These are phyloP conservation scores for Marasmius sp. DNA, from an alignment of 1,284 basidiomycete species.

Conservation along the genomic window DNA sequence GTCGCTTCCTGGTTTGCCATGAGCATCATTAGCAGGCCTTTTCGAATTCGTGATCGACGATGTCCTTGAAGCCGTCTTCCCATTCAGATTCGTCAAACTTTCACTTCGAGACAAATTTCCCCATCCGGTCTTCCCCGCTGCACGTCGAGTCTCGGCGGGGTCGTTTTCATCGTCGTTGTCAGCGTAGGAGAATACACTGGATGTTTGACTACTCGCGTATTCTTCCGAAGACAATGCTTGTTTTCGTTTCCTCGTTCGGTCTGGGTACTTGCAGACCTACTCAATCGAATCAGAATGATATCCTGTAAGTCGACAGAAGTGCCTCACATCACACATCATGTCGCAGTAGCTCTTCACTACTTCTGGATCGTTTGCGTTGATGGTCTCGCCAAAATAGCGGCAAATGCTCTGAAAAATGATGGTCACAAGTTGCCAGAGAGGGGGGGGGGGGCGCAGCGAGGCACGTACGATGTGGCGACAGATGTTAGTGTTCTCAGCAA, in stretches of 20 bases:
- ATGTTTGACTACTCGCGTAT: not conserved
- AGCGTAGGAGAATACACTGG: not conserved
- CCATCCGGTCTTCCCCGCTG: not conserved
- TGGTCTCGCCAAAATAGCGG: slow-evolving; percentile 79
- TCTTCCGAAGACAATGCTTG: slow-evolving; percentile 50
- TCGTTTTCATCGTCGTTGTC: not conserved
- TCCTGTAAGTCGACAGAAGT: not conserved
- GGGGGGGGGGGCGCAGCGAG: not conserved
- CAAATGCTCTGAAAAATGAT: slow-evolving; percentile 58
- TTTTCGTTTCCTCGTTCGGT: slow-evolving; percentile 53
- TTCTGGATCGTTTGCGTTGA: slow-evolving; percentile 52
- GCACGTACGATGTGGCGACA: slow-evolving; percentile 76
- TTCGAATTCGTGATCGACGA: not conserved
- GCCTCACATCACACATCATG: slow-evolving; percentile 78
- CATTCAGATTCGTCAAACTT: not conserved
- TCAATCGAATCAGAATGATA: not conserved
- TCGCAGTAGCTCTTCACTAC: slow-evolving; percentile 62
- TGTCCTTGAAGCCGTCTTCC: not conserved
- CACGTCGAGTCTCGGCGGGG: not conserved
- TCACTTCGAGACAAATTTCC: not conserved
- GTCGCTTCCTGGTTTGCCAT: not conserved
- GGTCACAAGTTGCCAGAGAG: not conserved
- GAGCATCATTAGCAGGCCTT: not conserved
- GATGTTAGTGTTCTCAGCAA: slow-evolving; percentile 59
- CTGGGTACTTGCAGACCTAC: slow-evolving; percentile 76